A percentile compares a stretch with the other conserved stretches of the same genome.
Evolutionary conservation across 805 yeast species (phyloP).

Genomic region (Candida adriatica): DNA sequence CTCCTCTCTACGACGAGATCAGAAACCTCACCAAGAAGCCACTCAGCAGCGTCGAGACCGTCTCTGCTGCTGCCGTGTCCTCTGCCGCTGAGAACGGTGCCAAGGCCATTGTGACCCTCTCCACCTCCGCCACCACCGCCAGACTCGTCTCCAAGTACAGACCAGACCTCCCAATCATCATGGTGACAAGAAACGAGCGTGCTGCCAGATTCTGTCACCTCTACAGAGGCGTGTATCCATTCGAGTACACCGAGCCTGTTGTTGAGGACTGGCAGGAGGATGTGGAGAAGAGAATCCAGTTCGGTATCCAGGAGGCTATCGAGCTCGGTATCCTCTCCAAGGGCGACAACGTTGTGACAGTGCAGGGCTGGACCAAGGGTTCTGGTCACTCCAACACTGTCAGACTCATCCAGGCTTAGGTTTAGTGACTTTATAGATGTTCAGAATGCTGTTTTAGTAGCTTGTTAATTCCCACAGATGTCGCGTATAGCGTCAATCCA

Average conservation of each 20-base stretch:
- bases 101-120: slow-evolving; percentile 92
- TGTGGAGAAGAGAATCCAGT: slow-evolving; percentile 89
- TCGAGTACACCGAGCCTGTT: slow-evolving; percentile 60
- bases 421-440: neutral
- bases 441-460: no score
- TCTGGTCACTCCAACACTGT: slow-evolving; percentile 98
- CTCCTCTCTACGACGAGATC: slow-evolving; percentile 76
- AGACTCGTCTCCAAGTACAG: slow-evolving; percentile 96
- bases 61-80: slow-evolving; percentile 94
- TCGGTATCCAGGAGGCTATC: slow-evolving; percentile 87
- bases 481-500: slow-evolving; percentile 8
- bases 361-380: slow-evolving; percentile 99
- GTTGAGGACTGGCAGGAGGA: slow-evolving; percentile 88
- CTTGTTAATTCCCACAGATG: no score
- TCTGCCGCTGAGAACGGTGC: slow-evolving; percentile 96
- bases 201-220: slow-evolving; percentile 95
- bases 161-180: slow-evolving; percentile 94
- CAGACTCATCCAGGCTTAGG: slow-evolving; percentile 77
- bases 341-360: slow-evolving; percentile 88
- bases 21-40: slow-evolving; percentile 83
- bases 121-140: slow-evolving; percentile 92
- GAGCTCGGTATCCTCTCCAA: slow-evolving; percentile 76
- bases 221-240: slow-evolving; percentile 98
- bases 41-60: slow-evolving; percentile 90
- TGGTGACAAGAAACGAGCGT: slow-evolving; percentile 93